These are phyloP conservation scores for Phytopythium chamaehyphon DNA, from an alignment of 352 stramenopile species.

Conservation along the genomic window DNA sequence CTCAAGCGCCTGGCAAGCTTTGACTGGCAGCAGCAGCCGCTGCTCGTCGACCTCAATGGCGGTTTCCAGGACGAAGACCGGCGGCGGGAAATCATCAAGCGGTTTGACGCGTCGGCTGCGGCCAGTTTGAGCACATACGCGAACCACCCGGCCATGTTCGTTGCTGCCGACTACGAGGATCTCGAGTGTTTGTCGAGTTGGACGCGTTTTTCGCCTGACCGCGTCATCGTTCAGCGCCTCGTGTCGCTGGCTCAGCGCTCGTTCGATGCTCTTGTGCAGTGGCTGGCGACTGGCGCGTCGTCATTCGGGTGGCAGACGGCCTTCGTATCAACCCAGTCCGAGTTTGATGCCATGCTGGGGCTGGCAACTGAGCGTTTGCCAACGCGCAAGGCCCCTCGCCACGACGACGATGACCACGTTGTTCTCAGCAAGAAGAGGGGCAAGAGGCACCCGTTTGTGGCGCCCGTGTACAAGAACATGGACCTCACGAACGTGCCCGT, in stretches of 20 bases:
- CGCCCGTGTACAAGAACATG: constrained; percentile 88
- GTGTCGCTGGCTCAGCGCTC: constrained; percentile 55
- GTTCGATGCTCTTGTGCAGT: constrained; percentile 50
- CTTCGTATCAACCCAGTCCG: constrained; percentile 44
- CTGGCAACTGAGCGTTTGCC: constrained; percentile 51
- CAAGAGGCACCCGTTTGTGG: constrained; percentile 69
- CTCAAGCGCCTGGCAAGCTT: constrained; percentile 67
- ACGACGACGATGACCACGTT: constrained; percentile 1
- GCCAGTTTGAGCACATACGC: constrained; percentile 23
- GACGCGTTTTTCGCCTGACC: constrained; percentile 61
- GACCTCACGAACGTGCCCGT: constrained; percentile 55
- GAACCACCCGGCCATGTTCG: constrained; percentile 73
- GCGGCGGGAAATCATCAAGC: constrained; percentile 65
- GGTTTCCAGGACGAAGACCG: constrained; percentile 54
- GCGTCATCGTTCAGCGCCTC: constrained; percentile 61
- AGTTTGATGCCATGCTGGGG: constrained; percentile 64
- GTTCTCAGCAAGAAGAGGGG: constrained; percentile 13
- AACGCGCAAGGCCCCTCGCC: constrained; percentile 47
- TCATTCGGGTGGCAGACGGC: constrained; percentile 59
- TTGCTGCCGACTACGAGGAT: constrained; percentile 76
- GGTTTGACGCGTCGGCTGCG: constrained; percentile 60
- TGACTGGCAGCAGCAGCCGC: constrained; percentile 68
- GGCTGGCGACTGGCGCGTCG: constrained; percentile 49
- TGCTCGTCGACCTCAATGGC: constrained; percentile 72
- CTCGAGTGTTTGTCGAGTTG: constrained; percentile 79